Percentiles rank a stretch among this genome's conserved stretches.
phyloP scores from a whole-genome alignment of 1,284 basidiomycete genomes.

The Rhizopogon hawkerae region DNA sequence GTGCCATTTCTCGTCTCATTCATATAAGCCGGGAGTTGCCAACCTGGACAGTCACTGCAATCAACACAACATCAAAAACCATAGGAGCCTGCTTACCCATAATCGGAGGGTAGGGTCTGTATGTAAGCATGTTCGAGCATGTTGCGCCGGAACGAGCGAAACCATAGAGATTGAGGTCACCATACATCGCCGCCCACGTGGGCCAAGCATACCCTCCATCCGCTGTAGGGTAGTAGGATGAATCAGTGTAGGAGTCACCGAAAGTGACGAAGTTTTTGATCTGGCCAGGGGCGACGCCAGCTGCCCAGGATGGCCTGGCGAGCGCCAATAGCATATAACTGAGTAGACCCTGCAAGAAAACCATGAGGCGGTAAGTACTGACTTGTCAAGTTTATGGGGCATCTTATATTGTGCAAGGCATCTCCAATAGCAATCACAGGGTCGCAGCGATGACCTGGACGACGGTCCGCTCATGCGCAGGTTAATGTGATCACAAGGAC shows the following conservation, averaged over 20 bases:
- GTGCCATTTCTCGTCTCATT: conserved; percentile 19
- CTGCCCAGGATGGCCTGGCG: conserved; percentile 4
- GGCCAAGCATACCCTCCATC: conserved; percentile 38
- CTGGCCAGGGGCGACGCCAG: conserved; percentile 23
- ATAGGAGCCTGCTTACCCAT: conserved; percentile 24
- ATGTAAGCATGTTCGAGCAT: conserved; percentile 36
- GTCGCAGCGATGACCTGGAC: background rate
- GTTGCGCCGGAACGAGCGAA: conserved; percentile 38
- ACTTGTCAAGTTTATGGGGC: background rate
- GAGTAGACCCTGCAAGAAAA: conserved; percentile 5
- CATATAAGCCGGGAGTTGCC: conserved; percentile 30
- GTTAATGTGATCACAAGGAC: background rate
- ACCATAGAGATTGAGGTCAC: conserved; percentile 31
- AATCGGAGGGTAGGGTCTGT: conserved; percentile 31
- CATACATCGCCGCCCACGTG: conserved; percentile 33
- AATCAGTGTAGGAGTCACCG: conserved; percentile 41
- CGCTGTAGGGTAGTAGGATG: conserved; percentile 23
- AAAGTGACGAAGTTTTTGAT: conserved; percentile 38
- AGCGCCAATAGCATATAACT: conserved; percentile 11
- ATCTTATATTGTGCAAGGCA: conserved; percentile 1
- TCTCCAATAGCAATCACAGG: background rate
- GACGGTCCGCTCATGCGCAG: background rate
- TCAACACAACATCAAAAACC: background rate
- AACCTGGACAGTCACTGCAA: background rate
- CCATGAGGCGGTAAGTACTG: conserved; percentile 8